These are phyloP conservation scores for Phytophthora boehmeriae DNA, from an alignment of 352 stramenopile species.

Conservation along the genomic window DNA sequence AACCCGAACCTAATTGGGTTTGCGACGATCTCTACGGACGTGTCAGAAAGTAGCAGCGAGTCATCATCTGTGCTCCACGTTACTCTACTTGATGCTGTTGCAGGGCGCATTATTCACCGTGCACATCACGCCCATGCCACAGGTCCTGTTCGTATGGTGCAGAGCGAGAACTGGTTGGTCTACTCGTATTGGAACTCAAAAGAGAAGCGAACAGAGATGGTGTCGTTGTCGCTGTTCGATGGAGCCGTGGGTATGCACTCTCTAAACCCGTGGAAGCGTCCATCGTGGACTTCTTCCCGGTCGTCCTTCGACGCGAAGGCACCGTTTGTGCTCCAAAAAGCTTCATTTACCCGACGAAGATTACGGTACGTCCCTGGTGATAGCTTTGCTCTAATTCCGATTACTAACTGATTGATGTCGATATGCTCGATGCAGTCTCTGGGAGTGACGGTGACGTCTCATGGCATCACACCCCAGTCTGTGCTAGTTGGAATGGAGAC, in stretches of 20 bases:
- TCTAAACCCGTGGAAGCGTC: constrained; percentile 94
- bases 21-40: constrained; percentile 78
- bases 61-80: constrained; percentile 77
- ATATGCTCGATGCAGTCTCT: constrained; percentile 56
- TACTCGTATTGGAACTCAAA: constrained; percentile 97
- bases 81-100: constrained; percentile 95
- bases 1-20: constrained; percentile 96
- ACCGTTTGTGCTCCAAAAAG: constrained; percentile 94
- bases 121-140: constrained; percentile 84
- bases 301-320: constrained; percentile 92
- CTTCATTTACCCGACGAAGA: constrained; percentile 92
- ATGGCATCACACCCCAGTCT: constrained; percentile 95
- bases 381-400: background rate
- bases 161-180: constrained; percentile 97
- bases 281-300: constrained; percentile 88
- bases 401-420: constrained; percentile 1
- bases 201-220: constrained; percentile 83
- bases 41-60: constrained; percentile 39
- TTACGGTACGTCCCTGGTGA: constrained; percentile 54
- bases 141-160: constrained; percentile 69
- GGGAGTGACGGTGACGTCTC: constrained; percentile 91
- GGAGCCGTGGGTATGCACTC: constrained; percentile 96
- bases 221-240: constrained; percentile 93
- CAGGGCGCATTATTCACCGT: constrained; percentile 93
- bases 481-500: constrained; percentile 93